Base-by-base conservation (phyloP, 108 stramenopile genomes). In the Cyclostephanos tholiformis region DNA sequence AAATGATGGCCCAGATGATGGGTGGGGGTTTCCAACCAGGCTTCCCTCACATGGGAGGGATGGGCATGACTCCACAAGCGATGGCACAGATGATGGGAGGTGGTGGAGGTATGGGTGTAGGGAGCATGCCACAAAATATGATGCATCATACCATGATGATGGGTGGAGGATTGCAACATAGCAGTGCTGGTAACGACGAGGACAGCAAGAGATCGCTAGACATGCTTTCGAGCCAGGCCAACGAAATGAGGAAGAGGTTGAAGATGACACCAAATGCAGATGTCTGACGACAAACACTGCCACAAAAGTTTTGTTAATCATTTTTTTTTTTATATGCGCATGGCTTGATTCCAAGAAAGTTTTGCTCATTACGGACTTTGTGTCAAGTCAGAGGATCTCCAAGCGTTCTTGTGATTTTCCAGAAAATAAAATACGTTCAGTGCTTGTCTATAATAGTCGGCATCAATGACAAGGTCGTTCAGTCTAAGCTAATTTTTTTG, bases 61-160 rank as follows among this genome's bases (percentile, higher is more conserved):
- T 41, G 16, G 44, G 44, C 0, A 46, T 46, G 44, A 14, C 44
- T 16, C 44, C 44, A 3, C 44, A 46, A 46, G 44, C 44, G 44
- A 46, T 46, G 44, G 44, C 44, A 46, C 44, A 46, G 44, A 46
- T 46, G 44, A 46, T 46, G 44, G 44, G 44, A 46, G 59, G 59
- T 60, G 35, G 59, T 35, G 59, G 30, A 35, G 59, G 59, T 36
- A 19, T 19, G 27, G 59, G 59, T 60, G 30, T 36, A 7, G 59
- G 35, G 30, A 11, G 35, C 16, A 38, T 60, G 27, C 35, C 59
- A 13, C 59, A 60, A 6, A 6, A 36, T 17, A 60, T 36, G 30
- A 58, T 58, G 57, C 57, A 58, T 29, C 27, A 58, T 58, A 3
- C 26, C 25, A 58, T 58, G 27, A 58, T 58, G 57, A 25, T 53